Evolutionary conservation across 2,329 filamentous ascomycete genomes (phyloP).

Genomic region (Fusarium albosuccineum): DNA sequence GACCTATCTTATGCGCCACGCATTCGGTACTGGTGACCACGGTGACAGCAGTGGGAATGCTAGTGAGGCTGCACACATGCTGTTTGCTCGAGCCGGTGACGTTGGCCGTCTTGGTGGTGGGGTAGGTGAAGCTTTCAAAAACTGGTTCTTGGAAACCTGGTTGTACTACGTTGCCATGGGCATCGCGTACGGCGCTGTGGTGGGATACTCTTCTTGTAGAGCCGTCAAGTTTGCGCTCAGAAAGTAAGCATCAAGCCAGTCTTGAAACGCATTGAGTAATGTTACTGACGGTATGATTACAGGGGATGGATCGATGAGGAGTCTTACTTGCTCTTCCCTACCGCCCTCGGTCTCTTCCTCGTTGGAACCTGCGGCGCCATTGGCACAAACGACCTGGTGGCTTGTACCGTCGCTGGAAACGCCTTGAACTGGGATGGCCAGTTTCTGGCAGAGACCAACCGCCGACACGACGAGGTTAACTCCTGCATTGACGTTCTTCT

Average conservation of each 20-base stretch:
- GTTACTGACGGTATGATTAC: conserved; percentile 2
- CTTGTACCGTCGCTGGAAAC: conserved; percentile 71
- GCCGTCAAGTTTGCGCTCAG: conserved; percentile 59
- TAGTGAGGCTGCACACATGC: conserved; percentile 2
- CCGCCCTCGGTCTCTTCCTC: conserved; percentile 67
- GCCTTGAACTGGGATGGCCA: conserved; percentile 72
- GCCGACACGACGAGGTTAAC: conserved; percentile 72
- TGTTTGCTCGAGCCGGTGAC: conserved; percentile 47
- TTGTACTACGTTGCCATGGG: conserved; percentile 70
- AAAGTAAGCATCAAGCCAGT: conserved; percentile 37
- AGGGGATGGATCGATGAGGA: conserved; percentile 69
- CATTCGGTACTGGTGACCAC: conserved; percentile 52
- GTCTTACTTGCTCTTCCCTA: conserved; percentile 65
- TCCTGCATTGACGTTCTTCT: conserved; percentile 68
- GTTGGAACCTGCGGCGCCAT: conserved; percentile 69
- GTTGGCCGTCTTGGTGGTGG: conserved; percentile 67
- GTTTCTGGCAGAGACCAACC: conserved; percentile 68
- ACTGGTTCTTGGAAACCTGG: conserved; percentile 72
- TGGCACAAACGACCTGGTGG: conserved; percentile 71
- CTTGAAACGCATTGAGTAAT: not conserved
- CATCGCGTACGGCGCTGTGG: conserved; percentile 63
- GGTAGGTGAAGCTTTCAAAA: conserved; percentile 63
- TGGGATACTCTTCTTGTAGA: conserved; percentile 63
- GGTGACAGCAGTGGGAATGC: not conserved
- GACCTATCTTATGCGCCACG: conserved; percentile 68